Conservation (phyloP, 2,329 filamentous ascomycete species). For the Neonectria punicea region DNA sequence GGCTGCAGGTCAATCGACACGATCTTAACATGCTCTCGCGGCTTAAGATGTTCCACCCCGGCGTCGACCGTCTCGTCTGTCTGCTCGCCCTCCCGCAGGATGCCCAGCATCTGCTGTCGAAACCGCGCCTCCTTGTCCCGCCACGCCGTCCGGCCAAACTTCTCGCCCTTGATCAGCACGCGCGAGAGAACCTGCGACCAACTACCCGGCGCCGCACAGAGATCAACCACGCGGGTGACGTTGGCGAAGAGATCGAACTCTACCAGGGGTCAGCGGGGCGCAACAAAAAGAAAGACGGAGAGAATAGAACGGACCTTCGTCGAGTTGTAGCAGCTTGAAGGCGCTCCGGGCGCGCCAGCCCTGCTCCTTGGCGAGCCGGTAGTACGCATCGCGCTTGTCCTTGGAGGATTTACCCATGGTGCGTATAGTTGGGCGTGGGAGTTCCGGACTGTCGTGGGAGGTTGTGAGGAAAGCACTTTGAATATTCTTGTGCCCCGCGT, state of each 20-base stretch:
- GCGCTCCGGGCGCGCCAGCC: slow-evolving; percentile 97
- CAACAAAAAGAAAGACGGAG: slow-evolving; percentile 1
- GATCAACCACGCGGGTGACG: slow-evolving; percentile 92
- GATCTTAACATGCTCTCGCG: slow-evolving; percentile 84
- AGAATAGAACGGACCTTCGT: slow-evolving; percentile 67
- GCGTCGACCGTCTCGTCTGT: slow-evolving; percentile 22
- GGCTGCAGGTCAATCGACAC: slow-evolving; percentile 96
- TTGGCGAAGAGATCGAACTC: slow-evolving; percentile 94
- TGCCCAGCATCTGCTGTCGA: slow-evolving; percentile 67
- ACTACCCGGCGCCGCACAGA: slow-evolving; percentile 94
- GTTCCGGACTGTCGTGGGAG: slow-evolving; percentile 12
- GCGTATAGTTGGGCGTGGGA: slow-evolving; percentile 11
- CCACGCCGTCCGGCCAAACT: slow-evolving; percentile 87
- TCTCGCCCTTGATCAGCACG: slow-evolving; percentile 92
- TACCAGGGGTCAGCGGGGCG: slow-evolving; percentile 47
- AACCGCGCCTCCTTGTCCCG: slow-evolving; percentile 81
- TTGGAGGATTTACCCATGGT: slow-evolving; percentile 97
- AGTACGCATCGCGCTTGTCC: slow-evolving; percentile 98
- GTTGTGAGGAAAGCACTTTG: slow-evolving; percentile 24
- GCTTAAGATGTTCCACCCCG: slow-evolving; percentile 41
- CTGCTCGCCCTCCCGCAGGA: slow-evolving; percentile 53
- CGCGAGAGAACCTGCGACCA: slow-evolving; percentile 98
- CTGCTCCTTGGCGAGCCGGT: slow-evolving; percentile 97
- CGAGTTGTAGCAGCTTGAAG: slow-evolving; percentile 96
- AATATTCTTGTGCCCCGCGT: slow-evolving; percentile 45